Percentiles rank a stretch among this genome's conserved stretches.
Conservation (phyloP, 2,329 filamentous ascomycete genomes). For the Clarireedia hainanense region DNA sequence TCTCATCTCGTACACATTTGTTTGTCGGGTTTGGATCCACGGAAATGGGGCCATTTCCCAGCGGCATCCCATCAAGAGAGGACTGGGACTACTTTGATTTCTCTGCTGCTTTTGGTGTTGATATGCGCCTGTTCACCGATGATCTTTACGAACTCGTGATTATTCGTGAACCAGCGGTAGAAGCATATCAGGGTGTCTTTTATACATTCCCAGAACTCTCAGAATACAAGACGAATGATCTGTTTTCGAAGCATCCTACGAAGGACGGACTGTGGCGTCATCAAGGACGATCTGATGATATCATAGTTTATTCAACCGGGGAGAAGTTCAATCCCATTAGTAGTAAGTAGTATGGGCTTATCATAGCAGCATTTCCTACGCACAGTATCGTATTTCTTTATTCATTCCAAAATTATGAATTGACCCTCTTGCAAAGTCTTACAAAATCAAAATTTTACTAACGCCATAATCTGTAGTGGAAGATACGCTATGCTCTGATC, state of each 20-base stretch:
- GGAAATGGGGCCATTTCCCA: background rate
- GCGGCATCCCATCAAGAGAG: background rate
- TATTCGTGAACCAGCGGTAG: background rate
- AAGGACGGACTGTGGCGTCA: constrained; percentile 31
- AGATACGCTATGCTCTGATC: constrained; percentile 28
- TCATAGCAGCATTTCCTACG: too few species aligned
- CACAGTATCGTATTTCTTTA: too few species aligned
- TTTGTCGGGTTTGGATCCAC: background rate
- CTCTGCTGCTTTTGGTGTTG: background rate
- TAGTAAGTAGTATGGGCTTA: too few species aligned
- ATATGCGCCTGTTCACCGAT: background rate
- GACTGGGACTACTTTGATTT: constrained; percentile 6
- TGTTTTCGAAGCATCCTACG: constrained; percentile 32
- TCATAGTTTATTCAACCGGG: constrained; percentile 36
- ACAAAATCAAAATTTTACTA: too few species aligned
- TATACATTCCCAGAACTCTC: constrained; percentile 29
- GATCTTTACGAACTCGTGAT: constrained; percentile 25
- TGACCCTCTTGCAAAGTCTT: too few species aligned
- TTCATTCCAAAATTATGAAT: too few species aligned
- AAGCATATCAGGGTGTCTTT: constrained; percentile 26
- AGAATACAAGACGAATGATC: constrained; percentile 32
- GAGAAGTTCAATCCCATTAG: constrained; percentile 35
- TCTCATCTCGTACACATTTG: background rate
- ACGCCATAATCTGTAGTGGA: constrained; percentile 27
- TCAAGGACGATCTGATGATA: constrained; percentile 33